Evolutionary conservation across 352 stramenopile species (phyloP).

Genomic region (Phytopythium ostracodes): DNA sequence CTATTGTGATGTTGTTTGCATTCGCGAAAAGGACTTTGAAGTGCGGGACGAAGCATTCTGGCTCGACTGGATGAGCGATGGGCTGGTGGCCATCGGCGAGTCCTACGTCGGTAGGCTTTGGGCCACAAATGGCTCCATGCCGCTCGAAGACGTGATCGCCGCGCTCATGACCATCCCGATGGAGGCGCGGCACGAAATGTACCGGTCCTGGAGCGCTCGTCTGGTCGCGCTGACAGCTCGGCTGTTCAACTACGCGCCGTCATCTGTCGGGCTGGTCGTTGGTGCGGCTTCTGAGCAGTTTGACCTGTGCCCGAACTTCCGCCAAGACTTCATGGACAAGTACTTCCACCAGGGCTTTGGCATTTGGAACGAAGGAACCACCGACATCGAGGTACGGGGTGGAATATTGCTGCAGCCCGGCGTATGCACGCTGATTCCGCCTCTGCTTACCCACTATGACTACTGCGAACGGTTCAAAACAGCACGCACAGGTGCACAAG

Average conservation of each 20-base stretch:
- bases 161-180: slow-evolving; percentile 78
- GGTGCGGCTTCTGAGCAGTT: slow-evolving; percentile 71
- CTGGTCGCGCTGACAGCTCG: slow-evolving; percentile 67
- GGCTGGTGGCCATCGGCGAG: slow-evolving; percentile 77
- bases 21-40: slow-evolving; percentile 56
- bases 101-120: slow-evolving; percentile 79
- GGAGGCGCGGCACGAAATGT: slow-evolving; percentile 81
- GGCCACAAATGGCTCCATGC: slow-evolving; percentile 42
- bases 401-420: neutral
- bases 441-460: neutral
- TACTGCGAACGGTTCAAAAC: neutral
- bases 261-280: slow-evolving; percentile 63
- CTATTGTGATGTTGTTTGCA: neutral
- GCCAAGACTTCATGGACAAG: slow-evolving; percentile 65
- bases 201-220: slow-evolving; percentile 78
- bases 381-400: slow-evolving; percentile 30
- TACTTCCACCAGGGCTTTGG: slow-evolving; percentile 79
- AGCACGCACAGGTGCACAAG: slow-evolving; percentile 68
- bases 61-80: slow-evolving; percentile 86
- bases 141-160: slow-evolving; percentile 69
- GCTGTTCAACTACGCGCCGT: slow-evolving; percentile 75
- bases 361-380: slow-evolving; percentile 50
- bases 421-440: neutral
- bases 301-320: slow-evolving; percentile 67
- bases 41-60: slow-evolving; percentile 77